A percentile compares a stretch with the other conserved stretches of the same genome.
Evolutionary conservation across 306 rosid genomes (phyloP).

Genomic region (Cucurbita argyrosperma): DNA sequence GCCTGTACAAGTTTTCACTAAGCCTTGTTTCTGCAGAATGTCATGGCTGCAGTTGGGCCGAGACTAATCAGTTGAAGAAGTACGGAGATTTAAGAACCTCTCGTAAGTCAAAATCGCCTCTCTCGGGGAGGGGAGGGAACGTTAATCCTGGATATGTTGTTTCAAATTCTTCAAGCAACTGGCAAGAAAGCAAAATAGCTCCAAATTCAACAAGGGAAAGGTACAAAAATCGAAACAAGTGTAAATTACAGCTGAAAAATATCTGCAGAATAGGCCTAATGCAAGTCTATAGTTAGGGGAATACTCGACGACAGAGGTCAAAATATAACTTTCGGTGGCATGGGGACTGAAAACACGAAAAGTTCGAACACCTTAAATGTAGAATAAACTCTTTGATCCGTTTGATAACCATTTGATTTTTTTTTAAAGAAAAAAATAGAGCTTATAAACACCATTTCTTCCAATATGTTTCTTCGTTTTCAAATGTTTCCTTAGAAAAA

Average conservation of each 20-base stretch:
- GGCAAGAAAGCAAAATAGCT: conserved; percentile 13
- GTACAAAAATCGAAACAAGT: not conserved
- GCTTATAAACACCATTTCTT: too few species aligned
- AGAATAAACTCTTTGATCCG: not conserved
- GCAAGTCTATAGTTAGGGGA: not conserved
- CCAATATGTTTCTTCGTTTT: too few species aligned
- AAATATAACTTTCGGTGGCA: not conserved
- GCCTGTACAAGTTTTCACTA: not conserved
- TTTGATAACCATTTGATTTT: too few species aligned
- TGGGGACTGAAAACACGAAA: not conserved
- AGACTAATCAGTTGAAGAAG: conserved; percentile 49
- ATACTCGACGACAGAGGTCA: not conserved
- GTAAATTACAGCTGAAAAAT: not conserved
- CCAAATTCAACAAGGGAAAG: not conserved
- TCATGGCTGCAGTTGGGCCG: not conserved
- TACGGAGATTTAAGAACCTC: conserved; percentile 63
- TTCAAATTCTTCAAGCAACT: conserved; percentile 61
- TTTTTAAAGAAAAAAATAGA: too few species aligned
- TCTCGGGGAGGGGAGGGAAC: conserved; percentile 57
- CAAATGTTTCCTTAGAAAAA: too few species aligned
- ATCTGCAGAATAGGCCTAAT: not conserved
- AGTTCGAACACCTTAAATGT: not conserved
- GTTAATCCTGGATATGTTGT: conserved; percentile 47
- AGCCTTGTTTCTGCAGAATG: not conserved
- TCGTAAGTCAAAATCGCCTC: conserved; percentile 61